Percentiles rank a stretch among this genome's conserved stretches.
Evolutionary conservation across 1,284 basidiomycete species (phyloP).

Genomic region (Ceratobasidium sp.): DNA sequence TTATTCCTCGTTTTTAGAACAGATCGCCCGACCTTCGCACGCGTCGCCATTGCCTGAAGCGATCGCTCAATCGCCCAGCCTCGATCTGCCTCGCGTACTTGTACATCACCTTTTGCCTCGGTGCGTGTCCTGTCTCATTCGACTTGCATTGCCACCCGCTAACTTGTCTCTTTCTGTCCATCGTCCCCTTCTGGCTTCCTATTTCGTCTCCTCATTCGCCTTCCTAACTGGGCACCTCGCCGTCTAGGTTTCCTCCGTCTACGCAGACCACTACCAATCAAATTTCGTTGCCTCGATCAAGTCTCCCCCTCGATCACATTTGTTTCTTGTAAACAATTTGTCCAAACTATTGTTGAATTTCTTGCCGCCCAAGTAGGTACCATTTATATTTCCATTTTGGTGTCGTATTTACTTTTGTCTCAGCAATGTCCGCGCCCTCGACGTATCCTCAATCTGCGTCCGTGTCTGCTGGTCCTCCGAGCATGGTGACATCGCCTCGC

Average conservation of each 20-base stretch:
- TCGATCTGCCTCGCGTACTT: too few relatives aligned
- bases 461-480: constrained; percentile 33
- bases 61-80: too few relatives aligned
- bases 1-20: too few relatives aligned
- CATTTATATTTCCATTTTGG: neutral
- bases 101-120: too few relatives aligned
- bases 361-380: neutral
- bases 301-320: constrained; percentile 26
- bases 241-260: neutral
- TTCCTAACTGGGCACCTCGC: constrained; percentile 12
- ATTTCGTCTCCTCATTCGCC: constrained; percentile 5
- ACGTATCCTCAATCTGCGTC: constrained; percentile 35
- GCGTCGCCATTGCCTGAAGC: too few relatives aligned
- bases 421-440: constrained; percentile 35
- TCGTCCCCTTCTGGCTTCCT: too few relatives aligned
- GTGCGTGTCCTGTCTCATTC: too few relatives aligned
- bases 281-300: constrained; percentile 38
- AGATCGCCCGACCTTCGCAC: too few relatives aligned
- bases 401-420: neutral
- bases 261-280: constrained; percentile 31
- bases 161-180: too few relatives aligned
- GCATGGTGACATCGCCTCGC: constrained; percentile 49
- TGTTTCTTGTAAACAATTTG: constrained; percentile 20
- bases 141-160: too few relatives aligned
- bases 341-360: neutral